These are phyloP conservation scores for Diaporthe ilicicola DNA, from an alignment of 2,329 filamentous ascomycete genomes.

Conservation along the genomic window DNA sequence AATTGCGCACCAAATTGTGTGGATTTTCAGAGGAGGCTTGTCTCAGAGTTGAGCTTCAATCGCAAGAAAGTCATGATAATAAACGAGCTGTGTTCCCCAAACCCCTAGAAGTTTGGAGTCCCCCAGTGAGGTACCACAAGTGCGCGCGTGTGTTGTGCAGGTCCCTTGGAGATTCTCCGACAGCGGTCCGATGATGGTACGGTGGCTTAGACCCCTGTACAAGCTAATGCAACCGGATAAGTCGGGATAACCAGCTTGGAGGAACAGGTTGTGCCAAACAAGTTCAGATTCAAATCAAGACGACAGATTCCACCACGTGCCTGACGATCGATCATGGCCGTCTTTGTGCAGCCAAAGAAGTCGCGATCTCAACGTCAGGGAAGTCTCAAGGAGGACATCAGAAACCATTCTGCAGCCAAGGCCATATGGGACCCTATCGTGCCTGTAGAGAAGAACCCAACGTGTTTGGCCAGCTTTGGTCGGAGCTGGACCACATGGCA, in stretches of 20 bases:
- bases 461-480: not conserved
- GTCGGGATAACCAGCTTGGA: not conserved
- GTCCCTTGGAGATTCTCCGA: too few relatives aligned
- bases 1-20: too few relatives aligned
- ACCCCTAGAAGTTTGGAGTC: too few relatives aligned
- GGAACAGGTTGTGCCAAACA: not conserved
- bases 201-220: too few relatives aligned
- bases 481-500: not conserved
- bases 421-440: too few relatives aligned
- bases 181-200: too few relatives aligned
- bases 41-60: too few relatives aligned
- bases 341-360: not conserved
- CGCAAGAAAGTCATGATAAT: too few relatives aligned
- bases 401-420: not conserved
- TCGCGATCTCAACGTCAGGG: not conserved
- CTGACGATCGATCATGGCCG: slow-evolving; percentile 1
- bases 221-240: not conserved
- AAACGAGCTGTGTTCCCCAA: too few relatives aligned
- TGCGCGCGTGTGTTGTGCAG: too few relatives aligned
- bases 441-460: not conserved
- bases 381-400: not conserved
- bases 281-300: slow-evolving; percentile 10
- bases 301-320: slow-evolving; percentile 9
- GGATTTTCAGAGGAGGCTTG: too few relatives aligned
- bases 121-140: too few relatives aligned